phyloP scores from a whole-genome alignment of 352 stramenopile species.

The Globisporangium nunn region DNA sequence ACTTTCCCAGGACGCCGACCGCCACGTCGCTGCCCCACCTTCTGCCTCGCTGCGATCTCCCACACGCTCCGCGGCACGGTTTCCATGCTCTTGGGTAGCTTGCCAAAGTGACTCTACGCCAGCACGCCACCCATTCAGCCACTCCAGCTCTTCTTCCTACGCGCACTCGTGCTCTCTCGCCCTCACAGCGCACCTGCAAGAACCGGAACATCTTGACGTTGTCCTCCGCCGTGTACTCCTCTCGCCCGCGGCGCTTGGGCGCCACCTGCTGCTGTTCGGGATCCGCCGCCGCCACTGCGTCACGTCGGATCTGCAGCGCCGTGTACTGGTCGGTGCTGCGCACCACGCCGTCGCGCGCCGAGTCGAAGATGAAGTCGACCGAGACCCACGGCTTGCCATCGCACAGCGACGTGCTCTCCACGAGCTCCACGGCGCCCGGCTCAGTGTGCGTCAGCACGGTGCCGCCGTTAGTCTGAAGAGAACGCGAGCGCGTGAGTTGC shows the following conservation, averaged over 20 bases:
- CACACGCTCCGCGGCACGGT: slow-evolving; percentile 17
- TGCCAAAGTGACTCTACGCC: not conserved
- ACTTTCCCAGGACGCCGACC: not conserved
- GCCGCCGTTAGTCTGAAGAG: slow-evolving; percentile 23
- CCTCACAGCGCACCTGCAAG: slow-evolving; percentile 13
- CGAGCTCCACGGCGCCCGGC: slow-evolving; percentile 26
- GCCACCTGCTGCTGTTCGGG: not conserved
- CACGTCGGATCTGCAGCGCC: not conserved
- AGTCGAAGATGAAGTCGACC: slow-evolving; percentile 43
- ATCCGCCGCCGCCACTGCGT: not conserved
- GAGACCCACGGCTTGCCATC: slow-evolving; percentile 27
- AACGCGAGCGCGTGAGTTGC: not conserved
- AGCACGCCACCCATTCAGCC: not conserved
- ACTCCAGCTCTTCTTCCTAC: not conserved
- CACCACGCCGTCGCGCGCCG: slow-evolving; percentile 22
- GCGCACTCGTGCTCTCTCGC: too few species aligned
- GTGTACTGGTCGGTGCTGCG: slow-evolving; percentile 32
- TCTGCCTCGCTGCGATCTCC: slow-evolving; percentile 20
- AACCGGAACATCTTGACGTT: slow-evolving; percentile 47
- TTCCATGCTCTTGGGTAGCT: slow-evolving; percentile 11
- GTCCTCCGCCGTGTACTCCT: slow-evolving; percentile 32
- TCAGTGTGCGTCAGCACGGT: slow-evolving; percentile 10
- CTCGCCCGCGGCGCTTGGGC: slow-evolving; percentile 1
- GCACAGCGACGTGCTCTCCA: slow-evolving; percentile 25
- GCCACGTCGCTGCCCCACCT: not conserved